Evolutionary conservation across 768 basidiomycete species (phyloP).

Genomic region (Kwoniella newhampshirensis): DNA sequence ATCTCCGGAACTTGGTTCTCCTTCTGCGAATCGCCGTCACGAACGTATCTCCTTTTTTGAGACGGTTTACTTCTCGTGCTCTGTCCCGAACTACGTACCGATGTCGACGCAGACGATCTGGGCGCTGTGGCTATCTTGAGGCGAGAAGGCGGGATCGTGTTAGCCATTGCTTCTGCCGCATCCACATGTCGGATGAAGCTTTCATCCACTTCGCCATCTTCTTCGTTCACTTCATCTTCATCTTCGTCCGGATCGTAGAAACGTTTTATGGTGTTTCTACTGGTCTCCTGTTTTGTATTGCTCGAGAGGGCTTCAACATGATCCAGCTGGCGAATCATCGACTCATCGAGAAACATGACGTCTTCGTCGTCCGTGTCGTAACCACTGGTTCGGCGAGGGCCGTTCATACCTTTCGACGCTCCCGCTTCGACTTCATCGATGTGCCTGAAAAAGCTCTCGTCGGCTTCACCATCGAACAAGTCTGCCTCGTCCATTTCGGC

Average conservation of each 20-base stretch:
- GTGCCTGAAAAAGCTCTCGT: conserved; percentile 27
- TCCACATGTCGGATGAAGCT: conserved; percentile 12
- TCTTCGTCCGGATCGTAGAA: conserved; percentile 11
- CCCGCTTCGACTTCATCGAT: conserved; percentile 24
- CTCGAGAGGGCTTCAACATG: neutral
- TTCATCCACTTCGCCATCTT: conserved; percentile 19
- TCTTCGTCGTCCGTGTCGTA: conserved; percentile 19
- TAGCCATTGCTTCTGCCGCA: neutral
- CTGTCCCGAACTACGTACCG: no score
- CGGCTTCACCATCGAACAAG: conserved; percentile 17
- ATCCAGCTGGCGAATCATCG: conserved; percentile 12
- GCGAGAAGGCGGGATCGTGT: no score
- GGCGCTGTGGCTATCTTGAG: neutral
- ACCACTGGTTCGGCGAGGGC: neutral
- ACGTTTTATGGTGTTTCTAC: conserved; percentile 1
- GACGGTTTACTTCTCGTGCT: no score
- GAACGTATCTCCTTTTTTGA: neutral
- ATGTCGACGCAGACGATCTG: conserved; percentile 6
- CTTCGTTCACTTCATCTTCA: conserved; percentile 11
- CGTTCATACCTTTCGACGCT: conserved; percentile 4
- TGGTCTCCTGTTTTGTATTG: neutral
- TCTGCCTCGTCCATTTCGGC: conserved; percentile 15
- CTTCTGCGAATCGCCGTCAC: conserved; percentile 19
- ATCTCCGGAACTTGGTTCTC: conserved; percentile 20
- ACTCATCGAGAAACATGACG: conserved; percentile 8